Base-by-base conservation (phyloP, 805 yeast species). In the Barnettozyma pratensis region DNA sequence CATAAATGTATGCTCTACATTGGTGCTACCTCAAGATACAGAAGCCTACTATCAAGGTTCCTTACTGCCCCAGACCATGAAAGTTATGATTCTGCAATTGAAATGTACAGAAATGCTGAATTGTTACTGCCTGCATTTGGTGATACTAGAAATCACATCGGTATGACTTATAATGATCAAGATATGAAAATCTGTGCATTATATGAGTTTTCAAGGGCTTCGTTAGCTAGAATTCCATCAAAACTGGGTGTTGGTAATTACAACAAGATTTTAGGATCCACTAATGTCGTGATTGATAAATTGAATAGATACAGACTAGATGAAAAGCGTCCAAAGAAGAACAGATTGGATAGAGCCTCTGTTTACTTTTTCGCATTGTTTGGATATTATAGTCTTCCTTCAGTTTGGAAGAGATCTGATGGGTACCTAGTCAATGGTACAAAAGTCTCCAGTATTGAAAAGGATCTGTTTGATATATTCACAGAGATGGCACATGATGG, bases 121-220 rank as follows among this genome's bases (percentile, higher is more conserved):
- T 58, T 77, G 29, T 64, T 85, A 19, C 62, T 83, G 29, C 91
- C 92, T 1, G 78, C 87, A 0, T 70, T 82, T 48, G 86, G 86
- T 46, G 90, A 83, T 56, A 83, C 80, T 30, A 77, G 77, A 55
- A 79, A 79, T 54, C 82, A 79, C 54, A 71, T 79, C 42, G 87
- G 83, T 3, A 75, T 81, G 28, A 68, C 74, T 37, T 72, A 77
- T 51, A 78, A 80, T 70, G 75, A 54, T 4, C 43, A 45, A 9
- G 54, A 45, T 12, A 44, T 50, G 14, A 48, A 32, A 27, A 28
- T 61, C 4, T 29, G 41, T 10, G 73, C 78, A 0, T 57, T 66
- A 26, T 65, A 73, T 50, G 76, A 77, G 70, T 75, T 76, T 41
- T 51, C 70, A 46, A 64, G 80, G 46, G 71, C 79, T 1, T 70